A percentile compares a stretch with the other conserved stretches of the same genome.
Evolutionary conservation across 2,329 filamentous ascomycete species (phyloP).

Genomic region (Paramyrothecium roridum): DNA sequence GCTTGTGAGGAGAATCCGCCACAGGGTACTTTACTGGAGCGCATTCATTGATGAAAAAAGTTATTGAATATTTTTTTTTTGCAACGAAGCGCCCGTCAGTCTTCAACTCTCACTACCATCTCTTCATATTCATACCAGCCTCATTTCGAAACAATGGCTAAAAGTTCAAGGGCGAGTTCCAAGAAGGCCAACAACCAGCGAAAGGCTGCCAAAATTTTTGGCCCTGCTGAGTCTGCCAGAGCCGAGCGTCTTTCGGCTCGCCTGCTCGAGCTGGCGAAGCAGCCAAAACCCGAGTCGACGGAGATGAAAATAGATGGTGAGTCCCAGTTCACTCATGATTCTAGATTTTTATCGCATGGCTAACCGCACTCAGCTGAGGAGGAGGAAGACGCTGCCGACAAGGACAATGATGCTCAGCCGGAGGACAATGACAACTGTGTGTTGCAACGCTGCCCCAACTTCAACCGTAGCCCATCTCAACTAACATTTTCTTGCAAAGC

Average conservation of each 20-base stretch:
- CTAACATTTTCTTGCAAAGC: constrained; percentile 24
- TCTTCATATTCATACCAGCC: neutral
- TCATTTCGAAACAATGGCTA: constrained; percentile 66
- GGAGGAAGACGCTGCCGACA: too few relatives aligned
- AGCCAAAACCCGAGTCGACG: constrained; percentile 64
- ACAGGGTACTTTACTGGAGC: neutral
- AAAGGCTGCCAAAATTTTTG: constrained; percentile 79
- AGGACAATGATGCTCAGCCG: constrained; percentile 11
- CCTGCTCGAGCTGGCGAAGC: constrained; percentile 73
- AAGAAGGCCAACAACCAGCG: constrained; percentile 80
- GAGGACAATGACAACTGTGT: constrained; percentile 16
- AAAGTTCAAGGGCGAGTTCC: constrained; percentile 74
- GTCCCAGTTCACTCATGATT: neutral
- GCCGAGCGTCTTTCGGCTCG: constrained; percentile 83
- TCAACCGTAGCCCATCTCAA: constrained; percentile 1
- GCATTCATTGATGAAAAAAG: neutral
- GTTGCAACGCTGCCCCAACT: constrained; percentile 8
- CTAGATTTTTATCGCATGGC: neutral
- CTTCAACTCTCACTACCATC: neutral
- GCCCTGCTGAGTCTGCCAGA: constrained; percentile 74
- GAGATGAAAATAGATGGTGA: constrained; percentile 47
- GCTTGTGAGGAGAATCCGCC: neutral
- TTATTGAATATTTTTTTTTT: neutral
- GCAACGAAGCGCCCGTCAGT: neutral
- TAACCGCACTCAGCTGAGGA: constrained; percentile 19